A percentile compares a stretch with the other conserved stretches of the same genome.
Evolutionary conservation across 441 rosid genomes (phyloP).

Genomic region (Pelargonium cotyledonis): DNA sequence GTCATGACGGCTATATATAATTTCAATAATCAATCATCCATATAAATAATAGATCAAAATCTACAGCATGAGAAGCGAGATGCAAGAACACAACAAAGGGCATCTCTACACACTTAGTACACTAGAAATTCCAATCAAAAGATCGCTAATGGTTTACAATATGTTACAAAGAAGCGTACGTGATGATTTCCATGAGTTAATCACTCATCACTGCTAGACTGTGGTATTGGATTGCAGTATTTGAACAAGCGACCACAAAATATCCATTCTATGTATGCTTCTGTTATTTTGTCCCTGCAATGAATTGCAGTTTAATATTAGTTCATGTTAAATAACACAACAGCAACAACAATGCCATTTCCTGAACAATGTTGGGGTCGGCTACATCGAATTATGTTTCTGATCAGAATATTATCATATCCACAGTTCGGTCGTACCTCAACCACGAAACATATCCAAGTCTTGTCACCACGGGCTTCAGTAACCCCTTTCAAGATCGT

Average conservation of each 20-base stretch:
- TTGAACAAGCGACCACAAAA: conserved; percentile 85
- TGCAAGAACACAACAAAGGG: conserved; percentile 4
- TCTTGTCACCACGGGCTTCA: conserved; percentile 71
- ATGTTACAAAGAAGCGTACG: conserved; percentile 27
- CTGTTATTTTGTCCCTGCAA: conserved; percentile 73
- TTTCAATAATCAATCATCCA: conserved; percentile 17
- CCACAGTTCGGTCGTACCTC: conserved; percentile 49
- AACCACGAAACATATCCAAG: conserved; percentile 79
- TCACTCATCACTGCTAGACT: conserved; percentile 27
- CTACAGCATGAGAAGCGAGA: conserved; percentile 4
- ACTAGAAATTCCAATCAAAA: conserved; percentile 22
- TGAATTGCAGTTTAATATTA: conserved; percentile 16
- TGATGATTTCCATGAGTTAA: conserved; percentile 19
- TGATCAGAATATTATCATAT: background rate
- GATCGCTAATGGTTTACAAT: conserved; percentile 24
- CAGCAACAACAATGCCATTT: background rate
- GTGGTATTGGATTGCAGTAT: conserved; percentile 61
- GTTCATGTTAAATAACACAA: background rate
- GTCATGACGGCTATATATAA: conserved; percentile 9
- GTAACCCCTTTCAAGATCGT: conserved; percentile 83
- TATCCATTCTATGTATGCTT: conserved; percentile 81
- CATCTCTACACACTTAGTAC: conserved; percentile 15
- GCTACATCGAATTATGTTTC: background rate
- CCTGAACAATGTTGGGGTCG: too few relatives aligned
- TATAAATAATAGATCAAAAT: conserved; percentile 14